These are phyloP conservation scores for Musa schizocarpa DNA, from an alignment of 176 grass and related monocot genomes.

Conservation along the genomic window DNA sequence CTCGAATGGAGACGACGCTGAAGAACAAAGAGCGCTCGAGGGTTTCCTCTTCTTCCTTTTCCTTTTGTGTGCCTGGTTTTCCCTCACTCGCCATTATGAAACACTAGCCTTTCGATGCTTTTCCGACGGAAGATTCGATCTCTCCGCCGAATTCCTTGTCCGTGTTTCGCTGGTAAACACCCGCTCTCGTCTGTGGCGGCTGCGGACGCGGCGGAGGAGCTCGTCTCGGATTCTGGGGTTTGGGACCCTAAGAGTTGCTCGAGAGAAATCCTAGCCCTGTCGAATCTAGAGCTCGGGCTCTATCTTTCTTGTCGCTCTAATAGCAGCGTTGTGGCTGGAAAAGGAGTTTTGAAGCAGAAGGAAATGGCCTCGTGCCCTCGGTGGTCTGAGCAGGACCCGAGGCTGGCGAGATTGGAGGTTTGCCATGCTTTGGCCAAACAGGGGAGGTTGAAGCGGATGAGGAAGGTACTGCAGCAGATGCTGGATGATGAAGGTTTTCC, in stretches of 20 bases:
- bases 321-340: background rate
- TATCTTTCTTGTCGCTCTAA: background rate
- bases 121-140: slow-evolving; percentile 24
- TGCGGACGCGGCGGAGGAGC: slow-evolving; percentile 17
- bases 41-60: too few species aligned
- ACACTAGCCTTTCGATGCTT: slow-evolving; percentile 29
- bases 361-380: background rate
- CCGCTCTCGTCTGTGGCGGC: background rate
- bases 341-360: background rate
- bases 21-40: too few species aligned
- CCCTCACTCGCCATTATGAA: too few species aligned
- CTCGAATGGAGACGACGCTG: too few species aligned
- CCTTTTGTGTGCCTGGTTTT: too few species aligned
- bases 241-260: background rate
- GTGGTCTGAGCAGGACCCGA: background rate
- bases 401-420: slow-evolving; percentile 24
- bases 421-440: slow-evolving; percentile 44
- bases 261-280: background rate
- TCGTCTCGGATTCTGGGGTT: background rate
- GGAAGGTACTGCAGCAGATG: slow-evolving; percentile 32
- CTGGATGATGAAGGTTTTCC: slow-evolving; percentile 43
- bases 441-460: slow-evolving; percentile 51
- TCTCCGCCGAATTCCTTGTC: background rate
- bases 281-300: background rate
- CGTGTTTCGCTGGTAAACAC: background rate